Base-by-base conservation (phyloP, 2,329 filamentous ascomycete genomes). In the Cephalotrichum gorgonifer region DNA sequence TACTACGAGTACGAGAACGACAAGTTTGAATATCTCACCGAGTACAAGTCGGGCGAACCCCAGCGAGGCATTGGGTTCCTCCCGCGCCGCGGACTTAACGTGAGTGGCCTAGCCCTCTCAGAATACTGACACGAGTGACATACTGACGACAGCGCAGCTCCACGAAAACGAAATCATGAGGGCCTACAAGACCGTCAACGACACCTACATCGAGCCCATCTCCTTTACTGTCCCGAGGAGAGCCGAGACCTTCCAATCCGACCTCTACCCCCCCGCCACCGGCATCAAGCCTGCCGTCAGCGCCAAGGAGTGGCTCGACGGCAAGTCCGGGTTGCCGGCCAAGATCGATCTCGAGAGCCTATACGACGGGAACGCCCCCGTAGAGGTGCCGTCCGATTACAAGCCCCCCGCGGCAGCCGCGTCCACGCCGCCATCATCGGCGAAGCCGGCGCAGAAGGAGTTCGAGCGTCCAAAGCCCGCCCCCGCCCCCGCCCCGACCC, bases 1-100 rank as follows among this genome's bases (percentile, higher is more conserved):
- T 98, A 98, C 76, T 98, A 87, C 66, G 93, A 98, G 69, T 95
- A 94, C 62, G 87, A 94, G 64, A 95, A 97, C 69, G 91, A 97
- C 75, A 96, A 96, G 69, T 96, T 98, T 63, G 91, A 98, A 69
- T 95, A 87, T 68, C 73, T 98, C 49, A 94, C 89, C 54, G 91
- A 97, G 66, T 93, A 97, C 77, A 95, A 96, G 70, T 97, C 93
- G n/a, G 73, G 76, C 35, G 93, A 98, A 55, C 91, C 93, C 28
- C 93, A 98, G 71, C 82, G 93, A 63, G 93, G 93, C 58, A 78
- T 98, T 58, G 93, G 88, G 30, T 97, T 98, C 67, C 69, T 97
- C 63, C 93, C 93, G 48, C 91, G 95, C 69, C 87, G 93, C 54
- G 93, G 91, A 54, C 86, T 98, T 59, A 95, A 96, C 64, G 85